Percentiles rank a stretch among this genome's conserved stretches.
Conservation (phyloP, 2,329 filamentous ascomycete species). For the Colletotrichum liriopes region DNA sequence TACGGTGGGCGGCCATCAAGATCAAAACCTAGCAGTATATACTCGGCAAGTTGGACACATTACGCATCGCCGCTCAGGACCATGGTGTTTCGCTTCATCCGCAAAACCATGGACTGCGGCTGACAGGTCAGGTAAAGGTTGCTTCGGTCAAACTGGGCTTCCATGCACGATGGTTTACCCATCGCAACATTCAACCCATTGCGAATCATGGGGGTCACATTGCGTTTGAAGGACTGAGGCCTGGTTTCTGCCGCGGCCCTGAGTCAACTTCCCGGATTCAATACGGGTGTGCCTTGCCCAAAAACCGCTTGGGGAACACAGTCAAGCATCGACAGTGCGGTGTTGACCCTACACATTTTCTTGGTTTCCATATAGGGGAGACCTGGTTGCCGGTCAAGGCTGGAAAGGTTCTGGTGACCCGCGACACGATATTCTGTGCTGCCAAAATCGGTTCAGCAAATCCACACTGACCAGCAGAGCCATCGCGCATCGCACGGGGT, state of each 20-base stretch:
- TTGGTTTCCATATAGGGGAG: too few species aligned
- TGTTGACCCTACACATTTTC: neutral
- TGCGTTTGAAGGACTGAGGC: neutral
- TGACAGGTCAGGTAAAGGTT: neutral
- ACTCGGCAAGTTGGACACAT: neutral
- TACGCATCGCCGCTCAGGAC: neutral
- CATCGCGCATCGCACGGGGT: neutral
- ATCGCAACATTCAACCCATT: constrained; percentile 1
- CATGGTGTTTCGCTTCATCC: neutral
- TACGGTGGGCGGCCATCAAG: constrained; percentile 6
- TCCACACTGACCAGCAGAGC: neutral
- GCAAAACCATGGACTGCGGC: neutral
- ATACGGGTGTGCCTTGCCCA: neutral
- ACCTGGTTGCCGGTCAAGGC: neutral
- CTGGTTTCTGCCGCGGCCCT: constrained; percentile 4
- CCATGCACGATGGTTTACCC: constrained; percentile 9
- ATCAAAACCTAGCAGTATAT: constrained; percentile 16
- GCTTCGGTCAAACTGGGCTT: constrained; percentile 18
- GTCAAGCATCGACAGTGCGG: neutral
- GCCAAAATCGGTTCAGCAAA: neutral
- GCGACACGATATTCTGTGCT: neutral
- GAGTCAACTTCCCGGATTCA: neutral
- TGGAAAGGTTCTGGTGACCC: neutral
- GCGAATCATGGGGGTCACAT: constrained; percentile 10
- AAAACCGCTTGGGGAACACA: neutral